Evolutionary conservation across 2,329 filamentous ascomycete genomes (phyloP), one percentile per base, ranked within the genome.

Genomic region (Fusarium sp.): DNA sequence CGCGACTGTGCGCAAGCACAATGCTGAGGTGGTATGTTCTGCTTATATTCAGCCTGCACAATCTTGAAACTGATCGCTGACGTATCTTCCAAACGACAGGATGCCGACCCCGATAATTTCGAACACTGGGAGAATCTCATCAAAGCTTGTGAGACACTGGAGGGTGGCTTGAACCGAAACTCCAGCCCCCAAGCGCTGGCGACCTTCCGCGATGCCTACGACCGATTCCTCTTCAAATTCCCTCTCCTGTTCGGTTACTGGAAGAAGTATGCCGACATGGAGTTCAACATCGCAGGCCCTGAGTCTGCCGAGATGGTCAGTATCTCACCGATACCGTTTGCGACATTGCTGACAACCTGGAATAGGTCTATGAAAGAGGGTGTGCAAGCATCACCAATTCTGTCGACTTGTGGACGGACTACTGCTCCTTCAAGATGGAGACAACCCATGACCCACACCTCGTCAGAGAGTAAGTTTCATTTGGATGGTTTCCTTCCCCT

Each of bases 181-280:
- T 98, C 95, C 37, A 97, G 91, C 73, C 93, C 95, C 1, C 91
- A 96, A 72, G 92, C 95, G 25, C 93, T 99, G 69, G 88, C 92
- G 17, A 89, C 92, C 10, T 89, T 93, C 52, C 90, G 95, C 76
- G 88, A 91, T 75, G 87, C 91, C 61, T 98, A 96, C 80, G 93
- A 99, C 75, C 87, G 90, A 43, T 96, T 99, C 73, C 88, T 99
- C 19, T 86, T 91, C 59, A 97, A 97, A 73, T 99, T 97, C 66
- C 95, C 95, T 3, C 84, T 98, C 10, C 86, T 98, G 35, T 99
- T 98, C 71, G 95, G 94, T 48, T 99, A 98, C 80, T 99, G 95
- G 95, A 98, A 98, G 81, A 98, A 97, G 76, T 99, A 98, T 83
- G 95, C 95, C 72, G 94, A 98, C 71, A 84, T 96, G 63, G 95